These are phyloP conservation scores for Clavaria fumosa DNA, from an alignment of 768 basidiomycete species.

Conservation along the genomic window DNA sequence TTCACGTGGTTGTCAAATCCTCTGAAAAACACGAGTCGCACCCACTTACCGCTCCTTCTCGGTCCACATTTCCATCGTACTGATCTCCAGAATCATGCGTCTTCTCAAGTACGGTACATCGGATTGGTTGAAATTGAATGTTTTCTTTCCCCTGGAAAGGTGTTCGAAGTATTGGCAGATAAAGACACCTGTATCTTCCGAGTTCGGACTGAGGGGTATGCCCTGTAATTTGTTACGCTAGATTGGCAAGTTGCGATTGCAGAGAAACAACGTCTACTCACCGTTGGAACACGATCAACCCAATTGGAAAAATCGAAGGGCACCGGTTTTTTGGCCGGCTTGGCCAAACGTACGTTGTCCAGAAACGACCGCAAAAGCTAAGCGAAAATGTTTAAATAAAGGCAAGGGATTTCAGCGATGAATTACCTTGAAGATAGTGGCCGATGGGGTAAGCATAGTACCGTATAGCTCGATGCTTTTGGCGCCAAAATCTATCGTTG, in stretches of 20 bases:
- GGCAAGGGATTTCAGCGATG: conserved; percentile 9
- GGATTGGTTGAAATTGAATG: conserved; percentile 64
- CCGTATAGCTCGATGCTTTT: conserved; percentile 94
- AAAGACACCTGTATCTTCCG: conserved; percentile 92
- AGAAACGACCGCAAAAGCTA: conserved; percentile 31
- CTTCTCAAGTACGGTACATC: conserved; percentile 75
- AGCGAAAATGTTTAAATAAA: background rate
- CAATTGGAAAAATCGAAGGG: conserved; percentile 80
- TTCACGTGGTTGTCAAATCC: too few relatives aligned
- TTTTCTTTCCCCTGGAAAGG: conserved; percentile 59
- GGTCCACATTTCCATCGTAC: too few relatives aligned
- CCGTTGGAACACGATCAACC: conserved; percentile 52
- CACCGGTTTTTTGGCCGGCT: conserved; percentile 71
- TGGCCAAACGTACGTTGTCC: conserved; percentile 67
- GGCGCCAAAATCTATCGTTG: conserved; percentile 77
- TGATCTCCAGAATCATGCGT: conserved; percentile 89
- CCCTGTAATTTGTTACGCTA: conserved; percentile 22
- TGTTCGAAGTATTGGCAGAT: conserved; percentile 84
- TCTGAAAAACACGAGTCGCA: too few relatives aligned
- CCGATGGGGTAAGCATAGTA: conserved; percentile 61
- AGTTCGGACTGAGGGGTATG: conserved; percentile 84
- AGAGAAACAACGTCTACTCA: conserved; percentile 14
- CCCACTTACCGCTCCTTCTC: too few relatives aligned
- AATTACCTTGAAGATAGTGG: conserved; percentile 55
- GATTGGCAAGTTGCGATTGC: conserved; percentile 5